Percentiles rank a stretch among this genome's conserved stretches.
phyloP scores from a whole-genome alignment of 345 rosid genomes.

The Aurinia saxatilis region DNA sequence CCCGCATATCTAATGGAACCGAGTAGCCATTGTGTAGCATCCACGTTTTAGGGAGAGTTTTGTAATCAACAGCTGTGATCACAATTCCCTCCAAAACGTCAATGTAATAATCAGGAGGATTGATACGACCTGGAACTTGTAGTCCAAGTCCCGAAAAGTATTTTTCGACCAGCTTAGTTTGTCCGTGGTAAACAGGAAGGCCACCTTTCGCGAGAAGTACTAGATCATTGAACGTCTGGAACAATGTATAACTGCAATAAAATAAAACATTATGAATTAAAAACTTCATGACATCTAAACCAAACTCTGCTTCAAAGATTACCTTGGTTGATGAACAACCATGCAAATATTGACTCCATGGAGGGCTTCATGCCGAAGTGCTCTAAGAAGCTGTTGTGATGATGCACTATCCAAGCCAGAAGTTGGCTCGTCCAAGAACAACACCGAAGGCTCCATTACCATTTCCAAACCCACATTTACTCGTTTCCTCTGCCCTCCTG shows the following conservation, averaged over 20 bases:
- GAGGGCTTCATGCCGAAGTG: conserved; percentile 87
- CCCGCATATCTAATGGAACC: conserved; percentile 66
- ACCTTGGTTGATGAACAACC: conserved; percentile 99
- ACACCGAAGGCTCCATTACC: conserved; percentile 96
- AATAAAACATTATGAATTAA: neutral
- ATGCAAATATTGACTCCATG: conserved; percentile 90
- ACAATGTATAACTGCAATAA: conserved; percentile 79
- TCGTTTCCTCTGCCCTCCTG: conserved; percentile 96
- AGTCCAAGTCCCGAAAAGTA: conserved; percentile 83
- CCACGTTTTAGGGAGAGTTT: conserved; percentile 87
- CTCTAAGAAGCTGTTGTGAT: conserved; percentile 78
- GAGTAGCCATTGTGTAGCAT: conserved; percentile 79
- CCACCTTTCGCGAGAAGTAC: conserved; percentile 91
- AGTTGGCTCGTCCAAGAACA: conserved; percentile 93
- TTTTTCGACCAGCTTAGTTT: conserved; percentile 66
- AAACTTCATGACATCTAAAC: neutral
- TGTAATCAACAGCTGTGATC: conserved; percentile 40
- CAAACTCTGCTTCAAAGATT: conserved; percentile 8
- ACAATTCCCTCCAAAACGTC: conserved; percentile 85
- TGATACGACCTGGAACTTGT: conserved; percentile 70
- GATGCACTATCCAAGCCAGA: conserved; percentile 99
- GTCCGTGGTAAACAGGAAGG: conserved; percentile 72
- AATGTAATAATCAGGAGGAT: conserved; percentile 91
- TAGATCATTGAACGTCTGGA: conserved; percentile 78
- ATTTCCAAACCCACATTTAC: conserved; percentile 94